A percentile compares a stretch with the other conserved stretches of the same genome.
These are phyloP conservation scores for Copromyces sp. DNA, from an alignment of 495 filamentous ascomycete genomes.

Conservation along the genomic window DNA sequence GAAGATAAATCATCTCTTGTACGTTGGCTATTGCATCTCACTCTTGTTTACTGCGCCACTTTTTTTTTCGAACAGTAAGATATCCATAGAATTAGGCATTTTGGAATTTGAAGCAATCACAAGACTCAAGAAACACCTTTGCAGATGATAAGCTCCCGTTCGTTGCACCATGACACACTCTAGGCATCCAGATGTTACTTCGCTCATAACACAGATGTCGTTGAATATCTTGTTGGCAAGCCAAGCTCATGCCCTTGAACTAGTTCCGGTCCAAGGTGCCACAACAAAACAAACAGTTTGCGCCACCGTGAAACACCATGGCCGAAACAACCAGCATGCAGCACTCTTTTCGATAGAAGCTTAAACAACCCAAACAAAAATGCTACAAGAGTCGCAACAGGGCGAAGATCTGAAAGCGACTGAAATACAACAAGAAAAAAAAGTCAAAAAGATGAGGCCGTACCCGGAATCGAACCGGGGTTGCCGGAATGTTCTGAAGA, in stretches of 20 bases:
- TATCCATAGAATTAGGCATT: not conserved
- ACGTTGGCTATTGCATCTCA: not conserved
- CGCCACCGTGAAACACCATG: not conserved
- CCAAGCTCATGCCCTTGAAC: not conserved
- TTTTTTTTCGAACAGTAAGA: not conserved
- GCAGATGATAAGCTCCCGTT: not conserved
- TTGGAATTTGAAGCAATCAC: not conserved
- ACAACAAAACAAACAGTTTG: not conserved
- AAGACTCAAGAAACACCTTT: not conserved
- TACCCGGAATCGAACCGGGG: conserved; percentile 27
- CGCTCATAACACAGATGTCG: not conserved
- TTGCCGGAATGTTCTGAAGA: conserved; percentile 12
- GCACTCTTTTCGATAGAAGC: not conserved
- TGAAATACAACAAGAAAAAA: not conserved
- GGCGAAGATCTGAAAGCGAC: not conserved
- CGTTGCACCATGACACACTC: not conserved
- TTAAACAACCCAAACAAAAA: not conserved
- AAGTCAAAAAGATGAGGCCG: conserved; percentile 6
- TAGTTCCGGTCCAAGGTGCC: not conserved
- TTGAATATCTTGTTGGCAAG: not conserved
- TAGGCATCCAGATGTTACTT: not conserved
- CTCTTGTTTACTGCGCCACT: not conserved
- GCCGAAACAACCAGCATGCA: not conserved
- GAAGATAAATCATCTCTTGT: not conserved
- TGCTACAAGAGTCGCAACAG: not conserved